phyloP scores from a whole-genome alignment of 2,329 filamentous ascomycete species.

The Claviceps maximensis region DNA sequence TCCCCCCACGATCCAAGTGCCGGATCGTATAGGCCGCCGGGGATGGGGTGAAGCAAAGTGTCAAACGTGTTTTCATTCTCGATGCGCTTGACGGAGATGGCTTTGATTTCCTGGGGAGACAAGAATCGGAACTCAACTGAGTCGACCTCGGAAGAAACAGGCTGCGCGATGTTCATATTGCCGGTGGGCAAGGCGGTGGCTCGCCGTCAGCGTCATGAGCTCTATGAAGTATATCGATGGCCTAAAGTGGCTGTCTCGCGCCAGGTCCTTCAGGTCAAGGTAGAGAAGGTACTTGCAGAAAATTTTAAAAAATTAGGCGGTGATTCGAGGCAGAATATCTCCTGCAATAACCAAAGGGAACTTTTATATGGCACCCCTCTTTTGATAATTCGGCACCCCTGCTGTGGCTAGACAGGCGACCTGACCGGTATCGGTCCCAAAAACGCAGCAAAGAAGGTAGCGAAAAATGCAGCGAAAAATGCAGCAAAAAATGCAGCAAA shows the following conservation, averaged over 20 bases:
- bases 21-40: constrained; percentile 83
- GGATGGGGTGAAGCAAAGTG: constrained; percentile 74
- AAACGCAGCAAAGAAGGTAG: no score
- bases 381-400: no score
- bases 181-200: background rate
- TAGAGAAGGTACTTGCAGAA: background rate
- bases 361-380: no score
- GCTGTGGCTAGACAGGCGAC: no score
- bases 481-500: no score
- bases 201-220: constrained; percentile 1
- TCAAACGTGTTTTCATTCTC: constrained; percentile 93
- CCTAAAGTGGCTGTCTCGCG: background rate
- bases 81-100: constrained; percentile 86
- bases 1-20: constrained; percentile 85
- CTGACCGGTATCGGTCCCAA: no score
- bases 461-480: no score
- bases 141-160: constrained; percentile 69
- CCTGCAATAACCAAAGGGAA: no score
- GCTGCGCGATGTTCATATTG: constrained; percentile 61
- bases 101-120: constrained; percentile 66
- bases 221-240: background rate
- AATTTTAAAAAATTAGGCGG: background rate
- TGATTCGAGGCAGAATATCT: background rate
- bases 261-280: background rate
- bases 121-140: constrained; percentile 86